Evolutionary conservation across 306 rosid genomes (phyloP).

Genomic region (Argentina anserina): DNA sequence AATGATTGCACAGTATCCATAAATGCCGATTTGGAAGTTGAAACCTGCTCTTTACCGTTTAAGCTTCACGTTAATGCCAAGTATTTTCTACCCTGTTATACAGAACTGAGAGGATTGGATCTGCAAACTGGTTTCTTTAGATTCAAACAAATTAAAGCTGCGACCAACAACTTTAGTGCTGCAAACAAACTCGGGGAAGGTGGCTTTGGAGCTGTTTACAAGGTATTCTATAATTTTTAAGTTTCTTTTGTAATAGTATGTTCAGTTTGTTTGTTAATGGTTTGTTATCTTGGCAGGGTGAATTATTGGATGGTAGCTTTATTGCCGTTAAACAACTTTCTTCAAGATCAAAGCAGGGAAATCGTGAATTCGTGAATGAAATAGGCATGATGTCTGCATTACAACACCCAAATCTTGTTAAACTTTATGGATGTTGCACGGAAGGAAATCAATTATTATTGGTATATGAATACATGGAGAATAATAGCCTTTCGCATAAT

Average conservation of each 20-base stretch:
- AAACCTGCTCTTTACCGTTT: neutral
- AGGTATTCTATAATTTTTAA: neutral
- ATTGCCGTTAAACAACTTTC: constrained; percentile 31
- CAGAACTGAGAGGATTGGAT: constrained; percentile 26
- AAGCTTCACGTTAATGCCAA: neutral
- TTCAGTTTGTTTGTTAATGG: neutral
- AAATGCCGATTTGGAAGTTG: neutral
- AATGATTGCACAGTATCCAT: neutral
- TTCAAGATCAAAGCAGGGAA: constrained; percentile 25
- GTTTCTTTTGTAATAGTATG: neutral
- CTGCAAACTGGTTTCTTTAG: constrained; percentile 36
- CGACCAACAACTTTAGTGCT: neutral
- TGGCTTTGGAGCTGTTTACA: constrained; percentile 24
- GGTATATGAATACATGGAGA: constrained; percentile 5
- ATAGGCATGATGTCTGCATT: constrained; percentile 31
- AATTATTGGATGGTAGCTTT: constrained; percentile 10
- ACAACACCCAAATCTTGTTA: constrained; percentile 27
- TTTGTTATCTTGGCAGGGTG: constrained; percentile 8
- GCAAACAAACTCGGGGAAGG: constrained; percentile 21
- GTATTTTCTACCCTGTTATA: neutral
- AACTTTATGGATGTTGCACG: constrained; percentile 10
- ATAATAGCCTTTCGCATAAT: neutral
- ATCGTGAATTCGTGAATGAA: constrained; percentile 25
- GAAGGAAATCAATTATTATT: neutral
- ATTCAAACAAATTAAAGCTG: constrained; percentile 34